These are phyloP conservation scores for Albugo laibachii DNA, from an alignment of 352 stramenopile species.

Conservation along the genomic window DNA sequence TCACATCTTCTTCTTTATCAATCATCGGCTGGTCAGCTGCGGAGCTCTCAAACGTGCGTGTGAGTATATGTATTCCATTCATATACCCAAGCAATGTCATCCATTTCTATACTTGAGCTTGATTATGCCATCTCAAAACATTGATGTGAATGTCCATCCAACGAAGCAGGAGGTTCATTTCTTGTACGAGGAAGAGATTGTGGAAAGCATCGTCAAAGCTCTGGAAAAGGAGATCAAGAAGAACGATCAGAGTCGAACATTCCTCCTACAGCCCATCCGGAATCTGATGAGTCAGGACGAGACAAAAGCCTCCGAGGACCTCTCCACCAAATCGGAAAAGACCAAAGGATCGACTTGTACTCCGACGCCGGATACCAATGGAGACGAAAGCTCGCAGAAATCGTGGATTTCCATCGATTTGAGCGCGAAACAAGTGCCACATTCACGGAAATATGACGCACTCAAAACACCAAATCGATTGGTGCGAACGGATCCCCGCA, in stretches of 20 bases:
- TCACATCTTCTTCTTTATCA: constrained; percentile 94
- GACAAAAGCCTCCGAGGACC: not conserved
- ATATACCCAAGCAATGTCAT: constrained; percentile 85
- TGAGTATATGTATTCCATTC: constrained; percentile 88
- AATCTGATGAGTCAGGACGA: constrained; percentile 18
- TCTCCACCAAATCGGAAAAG: too few species aligned
- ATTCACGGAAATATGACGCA: constrained; percentile 35
- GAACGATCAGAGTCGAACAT: constrained; percentile 80
- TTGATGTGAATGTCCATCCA: constrained; percentile 99
- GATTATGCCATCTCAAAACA: constrained; percentile 77
- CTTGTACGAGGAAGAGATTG: constrained; percentile 88
- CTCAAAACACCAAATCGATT: constrained; percentile 55
- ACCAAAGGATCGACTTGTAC: too few species aligned
- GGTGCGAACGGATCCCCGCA: constrained; percentile 63
- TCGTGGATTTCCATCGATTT: too few species aligned
- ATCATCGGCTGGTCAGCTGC: constrained; percentile 91
- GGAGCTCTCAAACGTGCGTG: constrained; percentile 80
- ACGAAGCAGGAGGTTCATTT: constrained; percentile 97
- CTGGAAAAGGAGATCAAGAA: constrained; percentile 63
- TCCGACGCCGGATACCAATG: too few species aligned
- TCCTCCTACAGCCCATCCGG: constrained; percentile 77
- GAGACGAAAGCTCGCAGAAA: too few species aligned
- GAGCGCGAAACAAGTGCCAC: not conserved
- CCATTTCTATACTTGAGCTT: constrained; percentile 98
- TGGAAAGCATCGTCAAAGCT: constrained; percentile 59